Percentiles rank a stretch among this genome's conserved stretches.
Conservation (phyloP, 768 basidiomycete genomes). For the Mycena crocata region DNA sequence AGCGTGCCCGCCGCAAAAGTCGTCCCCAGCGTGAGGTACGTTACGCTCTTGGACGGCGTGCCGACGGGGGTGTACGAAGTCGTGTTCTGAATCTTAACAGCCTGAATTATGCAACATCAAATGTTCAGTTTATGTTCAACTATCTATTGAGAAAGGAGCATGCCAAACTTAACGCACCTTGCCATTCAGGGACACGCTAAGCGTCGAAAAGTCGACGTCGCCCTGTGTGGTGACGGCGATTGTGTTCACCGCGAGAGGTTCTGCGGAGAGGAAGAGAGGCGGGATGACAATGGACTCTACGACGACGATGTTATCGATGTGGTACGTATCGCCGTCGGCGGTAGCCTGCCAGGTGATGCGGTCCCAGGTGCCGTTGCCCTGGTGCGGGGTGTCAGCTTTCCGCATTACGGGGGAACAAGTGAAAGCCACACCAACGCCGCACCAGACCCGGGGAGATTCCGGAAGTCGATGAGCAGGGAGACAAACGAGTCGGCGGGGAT, state of each 20-base stretch:
- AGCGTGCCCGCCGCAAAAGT: conserved; percentile 56
- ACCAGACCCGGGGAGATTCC: conserved; percentile 55
- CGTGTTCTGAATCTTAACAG: conserved; percentile 46
- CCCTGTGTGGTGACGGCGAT: conserved; percentile 63
- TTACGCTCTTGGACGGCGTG: conserved; percentile 59
- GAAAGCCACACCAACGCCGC: conserved; percentile 45
- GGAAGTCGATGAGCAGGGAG: conserved; percentile 61
- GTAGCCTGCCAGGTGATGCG: conserved; percentile 62
- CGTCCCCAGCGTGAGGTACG: conserved; percentile 57
- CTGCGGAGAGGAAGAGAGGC: conserved; percentile 63
- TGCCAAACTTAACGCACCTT: conserved; percentile 40
- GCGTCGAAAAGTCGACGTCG: conserved; percentile 53
- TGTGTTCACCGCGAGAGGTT: conserved; percentile 59
- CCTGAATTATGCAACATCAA: conserved; percentile 36
- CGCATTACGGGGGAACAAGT: neutral
- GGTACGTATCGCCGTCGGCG: conserved; percentile 59
- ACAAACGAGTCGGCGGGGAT: conserved; percentile 54
- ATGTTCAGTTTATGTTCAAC: too few relatives aligned
- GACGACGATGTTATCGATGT: conserved; percentile 62
- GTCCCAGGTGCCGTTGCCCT: conserved; percentile 60
- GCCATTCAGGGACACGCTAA: conserved; percentile 53
- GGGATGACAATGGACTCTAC: conserved; percentile 55
- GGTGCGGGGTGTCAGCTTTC: neutral
- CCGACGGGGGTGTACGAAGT: conserved; percentile 57
- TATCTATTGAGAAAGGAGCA: too few relatives aligned